Percentiles rank a stretch among this genome's conserved stretches.
Evolutionary conservation across 176 grass and related monocot species (phyloP).

Genomic region (Rhynchospora tenuis): DNA sequence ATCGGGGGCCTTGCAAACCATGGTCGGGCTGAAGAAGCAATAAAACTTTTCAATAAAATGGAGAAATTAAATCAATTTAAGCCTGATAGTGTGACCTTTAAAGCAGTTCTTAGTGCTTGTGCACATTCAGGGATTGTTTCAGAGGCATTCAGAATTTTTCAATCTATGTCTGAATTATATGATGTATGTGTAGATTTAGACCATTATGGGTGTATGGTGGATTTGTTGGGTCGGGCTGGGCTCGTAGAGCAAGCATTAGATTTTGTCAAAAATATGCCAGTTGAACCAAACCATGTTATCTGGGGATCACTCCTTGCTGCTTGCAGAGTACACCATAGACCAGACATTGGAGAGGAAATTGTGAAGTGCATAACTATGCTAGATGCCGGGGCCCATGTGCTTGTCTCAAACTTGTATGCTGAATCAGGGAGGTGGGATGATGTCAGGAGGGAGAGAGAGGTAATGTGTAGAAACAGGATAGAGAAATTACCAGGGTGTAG

Average conservation of each 20-base stretch:
- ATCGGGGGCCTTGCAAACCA: slow-evolving; percentile 69
- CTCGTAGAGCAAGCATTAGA: slow-evolving; percentile 57
- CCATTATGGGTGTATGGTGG: slow-evolving; percentile 77
- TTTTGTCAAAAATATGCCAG: slow-evolving; percentile 62
- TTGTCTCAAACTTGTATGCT: slow-evolving; percentile 67
- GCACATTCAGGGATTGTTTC: slow-evolving; percentile 60
- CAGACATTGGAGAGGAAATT: slow-evolving; percentile 47
- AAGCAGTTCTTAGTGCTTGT: slow-evolving; percentile 63
- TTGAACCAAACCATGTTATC: slow-evolving; percentile 56
- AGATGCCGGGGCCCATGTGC: slow-evolving; percentile 56
- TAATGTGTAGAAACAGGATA: slow-evolving; percentile 45
- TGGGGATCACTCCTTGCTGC: slow-evolving; percentile 76
- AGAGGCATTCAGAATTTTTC: slow-evolving; percentile 55
- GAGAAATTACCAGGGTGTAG: slow-evolving; percentile 60
- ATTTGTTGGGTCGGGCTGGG: slow-evolving; percentile 70
- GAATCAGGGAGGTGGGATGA: slow-evolving; percentile 56
- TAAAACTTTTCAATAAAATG: slow-evolving; percentile 57
- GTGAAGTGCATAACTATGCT: slow-evolving; percentile 27
- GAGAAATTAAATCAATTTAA: slow-evolving; percentile 35
- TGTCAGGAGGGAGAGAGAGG: slow-evolving; percentile 43
- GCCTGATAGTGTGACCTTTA: slow-evolving; percentile 66
- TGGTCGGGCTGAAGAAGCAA: slow-evolving; percentile 51
- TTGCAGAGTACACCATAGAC: slow-evolving; percentile 50
- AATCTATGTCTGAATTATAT: slow-evolving; percentile 37
- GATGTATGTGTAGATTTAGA: slow-evolving; percentile 44